phyloP scores from a whole-genome alignment of 2,329 filamentous ascomycete species.

The Claviceps sp. region DNA sequence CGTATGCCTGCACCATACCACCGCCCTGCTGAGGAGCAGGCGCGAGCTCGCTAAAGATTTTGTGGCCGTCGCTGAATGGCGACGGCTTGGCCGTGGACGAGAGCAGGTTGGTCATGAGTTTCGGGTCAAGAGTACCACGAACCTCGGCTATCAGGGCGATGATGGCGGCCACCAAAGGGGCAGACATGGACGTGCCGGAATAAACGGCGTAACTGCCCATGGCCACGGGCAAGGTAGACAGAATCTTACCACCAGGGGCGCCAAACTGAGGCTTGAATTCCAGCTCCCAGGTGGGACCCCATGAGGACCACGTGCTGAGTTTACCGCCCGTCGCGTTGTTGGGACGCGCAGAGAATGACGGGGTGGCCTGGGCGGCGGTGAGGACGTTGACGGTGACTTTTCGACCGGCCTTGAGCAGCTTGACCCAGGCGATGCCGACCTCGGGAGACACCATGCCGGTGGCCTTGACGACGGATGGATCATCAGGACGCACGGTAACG shows the following conservation, averaged over 20 bases:
- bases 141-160: constrained; percentile 38
- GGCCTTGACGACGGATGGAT: constrained; percentile 18
- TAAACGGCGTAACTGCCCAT: constrained; percentile 35
- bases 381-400: constrained; percentile 14
- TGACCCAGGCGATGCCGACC: constrained; percentile 32
- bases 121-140: constrained; percentile 34
- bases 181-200: constrained; percentile 48
- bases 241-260: constrained; percentile 41
- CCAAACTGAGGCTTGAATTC: constrained; percentile 41
- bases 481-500: constrained; percentile 8
- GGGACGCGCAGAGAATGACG: not conserved
- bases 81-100: constrained; percentile 34
- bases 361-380: not conserved
- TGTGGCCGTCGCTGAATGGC: constrained; percentile 29
- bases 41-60: constrained; percentile 26
- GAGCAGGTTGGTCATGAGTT: constrained; percentile 33
- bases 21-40: constrained; percentile 48
- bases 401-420: constrained; percentile 22
- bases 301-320: constrained; percentile 38
- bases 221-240: constrained; percentile 38
- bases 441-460: constrained; percentile 17
- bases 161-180: constrained; percentile 39
- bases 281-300: constrained; percentile 47
- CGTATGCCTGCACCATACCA: constrained; percentile 45
- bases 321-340: constrained; percentile 29